A percentile compares a stretch with the other conserved stretches of the same genome.
Conservation (phyloP, 192 early-diverging fungal species). For the Backusella westeae region DNA sequence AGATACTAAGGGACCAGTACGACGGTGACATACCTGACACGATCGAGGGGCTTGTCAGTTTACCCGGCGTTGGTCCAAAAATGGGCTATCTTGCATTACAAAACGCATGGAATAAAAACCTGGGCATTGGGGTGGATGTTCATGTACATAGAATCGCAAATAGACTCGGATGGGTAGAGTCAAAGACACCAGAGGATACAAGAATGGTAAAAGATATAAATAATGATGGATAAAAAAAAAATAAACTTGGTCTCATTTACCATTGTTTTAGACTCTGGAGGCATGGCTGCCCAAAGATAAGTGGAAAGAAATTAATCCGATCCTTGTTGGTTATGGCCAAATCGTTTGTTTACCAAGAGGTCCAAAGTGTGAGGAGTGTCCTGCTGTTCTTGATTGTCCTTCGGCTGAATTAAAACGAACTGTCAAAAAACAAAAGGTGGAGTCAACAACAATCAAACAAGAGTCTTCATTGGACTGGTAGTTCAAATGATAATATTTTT, state of each 20-base stretch:
- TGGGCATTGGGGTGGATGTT: slow-evolving; percentile 94
- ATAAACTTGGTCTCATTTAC: background rate
- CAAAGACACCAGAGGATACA: slow-evolving; percentile 79
- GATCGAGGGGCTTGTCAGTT: slow-evolving; percentile 68
- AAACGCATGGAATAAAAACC: slow-evolving; percentile 78
- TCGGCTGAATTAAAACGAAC: slow-evolving; percentile 19
- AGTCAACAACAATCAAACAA: slow-evolving; percentile 3
- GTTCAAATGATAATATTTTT: background rate
- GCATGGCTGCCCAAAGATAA: slow-evolving; percentile 79
- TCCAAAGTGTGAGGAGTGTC: slow-evolving; percentile 79
- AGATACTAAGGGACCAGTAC: slow-evolving; percentile 68
- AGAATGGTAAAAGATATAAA: slow-evolving; percentile 44
- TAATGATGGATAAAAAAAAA: background rate
- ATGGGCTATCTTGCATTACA: slow-evolving; percentile 90
- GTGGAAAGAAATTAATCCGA: slow-evolving; percentile 86
- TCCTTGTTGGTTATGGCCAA: slow-evolving; percentile 94
- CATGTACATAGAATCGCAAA: slow-evolving; percentile 93
- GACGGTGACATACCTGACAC: slow-evolving; percentile 82
- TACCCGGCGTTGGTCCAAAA: slow-evolving; percentile 95
- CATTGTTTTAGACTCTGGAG: slow-evolving; percentile 51
- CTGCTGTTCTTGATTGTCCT: slow-evolving; percentile 71
- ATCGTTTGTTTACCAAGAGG: slow-evolving; percentile 68
- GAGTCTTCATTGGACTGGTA: slow-evolving; percentile 12
- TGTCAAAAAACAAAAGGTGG: background rate
- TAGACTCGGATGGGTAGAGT: slow-evolving; percentile 83